These are phyloP conservation scores for Aegilops sharonensis DNA, from an alignment of 176 grass and related monocot genomes.

Conservation along the genomic window DNA sequence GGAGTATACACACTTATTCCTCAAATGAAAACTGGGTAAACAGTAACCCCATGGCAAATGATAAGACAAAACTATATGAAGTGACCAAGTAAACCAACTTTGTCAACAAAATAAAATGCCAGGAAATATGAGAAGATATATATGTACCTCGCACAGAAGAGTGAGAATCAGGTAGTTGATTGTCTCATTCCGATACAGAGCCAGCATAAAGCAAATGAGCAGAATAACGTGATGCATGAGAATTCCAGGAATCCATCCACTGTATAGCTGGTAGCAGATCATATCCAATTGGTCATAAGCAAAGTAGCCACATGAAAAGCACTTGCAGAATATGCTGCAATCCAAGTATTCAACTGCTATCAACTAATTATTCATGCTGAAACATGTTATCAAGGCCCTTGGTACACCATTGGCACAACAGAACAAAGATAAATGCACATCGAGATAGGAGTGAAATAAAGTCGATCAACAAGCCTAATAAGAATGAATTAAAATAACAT, in stretches of 20 bases:
- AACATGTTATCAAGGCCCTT: conserved; percentile 64
- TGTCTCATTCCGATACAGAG: conserved; percentile 75
- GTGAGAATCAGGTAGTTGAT: conserved; percentile 95
- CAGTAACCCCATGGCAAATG: background rate
- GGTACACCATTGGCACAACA: conserved; percentile 52
- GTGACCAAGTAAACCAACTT: background rate
- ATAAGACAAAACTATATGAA: background rate
- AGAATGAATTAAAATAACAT: conserved; percentile 9
- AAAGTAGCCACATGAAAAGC: conserved; percentile 97
- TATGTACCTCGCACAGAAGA: conserved; percentile 78
- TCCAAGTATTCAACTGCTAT: conserved; percentile 51
- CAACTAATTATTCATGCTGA: conserved; percentile 72
- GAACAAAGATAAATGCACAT: conserved; percentile 72
- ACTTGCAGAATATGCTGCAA: conserved; percentile 76
- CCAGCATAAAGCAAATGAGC: conserved; percentile 90
- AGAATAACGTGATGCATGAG: conserved; percentile 93
- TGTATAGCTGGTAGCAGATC: conserved; percentile 65
- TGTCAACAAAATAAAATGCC: conserved; percentile 11
- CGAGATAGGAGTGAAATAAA: conserved; percentile 28
- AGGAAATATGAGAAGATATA: conserved; percentile 20
- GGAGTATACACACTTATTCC: background rate
- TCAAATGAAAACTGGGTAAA: background rate
- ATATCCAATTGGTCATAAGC: conserved; percentile 98
- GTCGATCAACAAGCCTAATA: background rate
- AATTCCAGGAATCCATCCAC: conserved; percentile 72